Percentiles rank a stretch among this genome's conserved stretches.
phyloP scores from a whole-genome alignment of 2,329 filamentous ascomycete species.

The Aspergillus ruber region DNA sequence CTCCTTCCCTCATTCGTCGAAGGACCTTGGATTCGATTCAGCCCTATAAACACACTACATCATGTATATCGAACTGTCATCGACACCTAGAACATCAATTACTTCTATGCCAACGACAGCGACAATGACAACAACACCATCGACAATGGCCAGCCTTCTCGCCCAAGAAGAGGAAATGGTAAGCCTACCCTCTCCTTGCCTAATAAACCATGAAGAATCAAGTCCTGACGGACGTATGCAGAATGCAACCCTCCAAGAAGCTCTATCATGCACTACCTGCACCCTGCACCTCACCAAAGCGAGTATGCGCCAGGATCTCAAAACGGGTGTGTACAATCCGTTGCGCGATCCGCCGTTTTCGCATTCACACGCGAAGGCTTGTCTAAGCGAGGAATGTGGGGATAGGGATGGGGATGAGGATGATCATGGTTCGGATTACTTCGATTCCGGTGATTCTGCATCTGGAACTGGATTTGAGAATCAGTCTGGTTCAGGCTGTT shows the following conservation, averaged over 20 bases:
- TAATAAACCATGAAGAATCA: too few relatives aligned
- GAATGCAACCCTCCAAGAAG: slow-evolving; percentile 17
- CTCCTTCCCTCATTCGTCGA: too few relatives aligned
- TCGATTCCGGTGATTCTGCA: too few relatives aligned
- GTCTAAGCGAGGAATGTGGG: slow-evolving; percentile 9
- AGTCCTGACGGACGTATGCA: neutral
- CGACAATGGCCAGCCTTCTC: neutral
- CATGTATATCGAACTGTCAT: too few relatives aligned
- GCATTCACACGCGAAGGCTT: neutral
- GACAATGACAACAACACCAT: neutral
- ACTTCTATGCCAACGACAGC: too few relatives aligned
- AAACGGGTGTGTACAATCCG: slow-evolving; percentile 10
- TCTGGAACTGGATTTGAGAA: too few relatives aligned
- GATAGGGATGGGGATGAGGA: neutral
- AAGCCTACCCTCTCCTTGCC: neutral
- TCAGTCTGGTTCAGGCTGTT: too few relatives aligned
- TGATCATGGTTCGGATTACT: neutral
- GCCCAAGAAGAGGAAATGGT: neutral
- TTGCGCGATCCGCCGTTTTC: slow-evolving; percentile 15
- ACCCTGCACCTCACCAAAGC: slow-evolving; percentile 9
- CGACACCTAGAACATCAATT: too few relatives aligned
- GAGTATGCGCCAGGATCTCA: slow-evolving; percentile 12
- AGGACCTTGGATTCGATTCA: too few relatives aligned
- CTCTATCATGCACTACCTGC: slow-evolving; percentile 20
- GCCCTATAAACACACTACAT: too few relatives aligned